phyloP scores from a whole-genome alignment of 2,329 filamentous ascomycete genomes.

The Trichophyton benhamiae region DNA sequence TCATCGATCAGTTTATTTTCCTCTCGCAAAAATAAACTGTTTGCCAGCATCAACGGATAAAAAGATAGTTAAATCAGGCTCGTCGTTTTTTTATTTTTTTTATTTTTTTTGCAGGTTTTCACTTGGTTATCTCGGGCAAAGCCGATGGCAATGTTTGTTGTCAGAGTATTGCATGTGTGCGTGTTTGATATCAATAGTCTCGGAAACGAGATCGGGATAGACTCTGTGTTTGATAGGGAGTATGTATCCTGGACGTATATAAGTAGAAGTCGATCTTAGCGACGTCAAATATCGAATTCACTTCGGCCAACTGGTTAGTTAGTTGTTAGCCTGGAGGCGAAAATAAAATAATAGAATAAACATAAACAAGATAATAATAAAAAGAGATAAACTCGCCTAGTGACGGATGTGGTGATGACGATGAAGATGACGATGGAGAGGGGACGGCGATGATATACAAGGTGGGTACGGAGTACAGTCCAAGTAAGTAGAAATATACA shows the following conservation, averaged over 20 bases:
- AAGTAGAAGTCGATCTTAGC: background rate
- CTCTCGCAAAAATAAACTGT: no score
- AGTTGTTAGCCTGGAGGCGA: background rate
- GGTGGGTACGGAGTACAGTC: background rate
- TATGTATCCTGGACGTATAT: background rate
- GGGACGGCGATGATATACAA: background rate
- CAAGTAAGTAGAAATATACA: no score
- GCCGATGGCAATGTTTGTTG: no score
- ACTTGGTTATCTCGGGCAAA: no score
- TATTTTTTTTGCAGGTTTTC: no score
- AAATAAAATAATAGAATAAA: background rate
- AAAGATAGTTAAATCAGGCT: no score
- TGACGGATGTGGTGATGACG: background rate
- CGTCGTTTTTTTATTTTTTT: no score
- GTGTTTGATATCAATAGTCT: background rate
- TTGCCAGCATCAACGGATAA: no score
- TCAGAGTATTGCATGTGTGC: no score
- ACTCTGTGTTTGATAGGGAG: background rate
- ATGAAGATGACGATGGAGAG: background rate
- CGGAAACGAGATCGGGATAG: background rate
- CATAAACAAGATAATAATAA: background rate
- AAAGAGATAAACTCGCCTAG: background rate
- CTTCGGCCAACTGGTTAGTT: background rate
- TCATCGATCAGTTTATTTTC: no score
- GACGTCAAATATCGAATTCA: background rate